Conservation (phyloP, 495 filamentous ascomycete genomes). For the Talaromyces trachyspermus region DNA sequence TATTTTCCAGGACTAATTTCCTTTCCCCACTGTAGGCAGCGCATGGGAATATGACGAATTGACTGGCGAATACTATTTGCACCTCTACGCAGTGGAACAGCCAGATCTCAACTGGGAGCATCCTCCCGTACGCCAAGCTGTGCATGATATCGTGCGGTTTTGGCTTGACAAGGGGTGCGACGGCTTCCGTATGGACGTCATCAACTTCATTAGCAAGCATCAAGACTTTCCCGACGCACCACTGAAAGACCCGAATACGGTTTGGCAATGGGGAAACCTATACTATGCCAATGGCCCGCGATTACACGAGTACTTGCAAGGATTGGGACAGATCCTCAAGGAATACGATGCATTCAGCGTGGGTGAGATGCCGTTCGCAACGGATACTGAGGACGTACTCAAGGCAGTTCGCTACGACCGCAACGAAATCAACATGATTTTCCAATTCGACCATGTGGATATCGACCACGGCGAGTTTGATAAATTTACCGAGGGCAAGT, state of each 20-base stretch:
- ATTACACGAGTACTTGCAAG: conserved; percentile 57
- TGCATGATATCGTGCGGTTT: conserved; percentile 62
- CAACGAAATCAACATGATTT: conserved; percentile 66
- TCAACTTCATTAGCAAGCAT: conserved; percentile 62
- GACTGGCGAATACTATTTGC: conserved; percentile 63
- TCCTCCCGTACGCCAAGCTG: conserved; percentile 50
- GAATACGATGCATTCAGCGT: conserved; percentile 64
- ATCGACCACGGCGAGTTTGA: conserved; percentile 48
- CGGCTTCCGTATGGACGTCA: conserved; percentile 63
- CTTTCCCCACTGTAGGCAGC: conserved; percentile 28
- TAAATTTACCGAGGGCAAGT: conserved; percentile 44
- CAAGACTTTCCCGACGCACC: conserved; percentile 54
- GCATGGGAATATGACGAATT: conserved; percentile 61
- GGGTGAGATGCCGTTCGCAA: conserved; percentile 61
- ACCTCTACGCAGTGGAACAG: conserved; percentile 56
- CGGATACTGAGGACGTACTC: conserved; percentile 51
- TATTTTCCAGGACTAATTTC: too few relatives aligned
- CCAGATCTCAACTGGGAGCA: conserved; percentile 76
- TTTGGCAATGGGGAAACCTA: conserved; percentile 48
- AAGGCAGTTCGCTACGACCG: conserved; percentile 49
- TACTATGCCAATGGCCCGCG: conserved; percentile 59
- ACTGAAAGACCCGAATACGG: conserved; percentile 39
- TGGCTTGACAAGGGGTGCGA: conserved; percentile 63
- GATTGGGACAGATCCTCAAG: conserved; percentile 56
- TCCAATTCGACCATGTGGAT: conserved; percentile 61